Evolutionary conservation across 192 early-diverging fungal species (phyloP).

Genomic region (Gaertneriomyces sp.): DNA sequence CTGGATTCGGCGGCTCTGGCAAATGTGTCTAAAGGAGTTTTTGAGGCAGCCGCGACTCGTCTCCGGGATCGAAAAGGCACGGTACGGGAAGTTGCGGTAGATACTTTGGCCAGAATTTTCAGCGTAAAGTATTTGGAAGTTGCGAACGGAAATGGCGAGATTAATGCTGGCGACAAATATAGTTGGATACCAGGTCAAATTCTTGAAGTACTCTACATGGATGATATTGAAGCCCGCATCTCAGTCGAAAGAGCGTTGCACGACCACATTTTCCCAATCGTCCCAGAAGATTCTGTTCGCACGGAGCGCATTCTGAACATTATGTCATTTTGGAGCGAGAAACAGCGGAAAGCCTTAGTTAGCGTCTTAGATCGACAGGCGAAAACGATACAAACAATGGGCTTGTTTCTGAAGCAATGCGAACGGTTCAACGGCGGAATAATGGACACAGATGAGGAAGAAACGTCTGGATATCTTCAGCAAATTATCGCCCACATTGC

Average conservation of each 20-base stretch:
- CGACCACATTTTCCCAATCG: slow-evolving; percentile 62
- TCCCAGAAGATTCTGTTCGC: slow-evolving; percentile 49
- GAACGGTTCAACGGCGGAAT: slow-evolving; percentile 56
- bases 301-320: slow-evolving; percentile 70
- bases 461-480: slow-evolving; percentile 47
- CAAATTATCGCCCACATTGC: slow-evolving; percentile 53
- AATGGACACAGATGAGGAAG: slow-evolving; percentile 38
- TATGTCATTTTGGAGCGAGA: slow-evolving; percentile 58
- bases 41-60: slow-evolving; percentile 64
- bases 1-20: slow-evolving; percentile 61
- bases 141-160: slow-evolving; percentile 34
- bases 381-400: slow-evolving; percentile 57
- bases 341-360: slow-evolving; percentile 70
- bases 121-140: slow-evolving; percentile 69
- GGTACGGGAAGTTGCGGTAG: slow-evolving; percentile 76
- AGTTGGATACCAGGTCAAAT: slow-evolving; percentile 79
- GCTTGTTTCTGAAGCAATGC: slow-evolving; percentile 58
- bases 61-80: slow-evolving; percentile 80
- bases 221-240: slow-evolving; percentile 69
- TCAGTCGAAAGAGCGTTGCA: slow-evolving; percentile 59
- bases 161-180: slow-evolving; percentile 59
- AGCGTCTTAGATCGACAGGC: slow-evolving; percentile 72
- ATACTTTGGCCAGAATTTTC: slow-evolving; percentile 67
- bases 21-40: slow-evolving; percentile 52
- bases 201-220: slow-evolving; percentile 80